phyloP scores from a whole-genome alignment of 164 flowering plant species.

The Umbellularia californica region DNA sequence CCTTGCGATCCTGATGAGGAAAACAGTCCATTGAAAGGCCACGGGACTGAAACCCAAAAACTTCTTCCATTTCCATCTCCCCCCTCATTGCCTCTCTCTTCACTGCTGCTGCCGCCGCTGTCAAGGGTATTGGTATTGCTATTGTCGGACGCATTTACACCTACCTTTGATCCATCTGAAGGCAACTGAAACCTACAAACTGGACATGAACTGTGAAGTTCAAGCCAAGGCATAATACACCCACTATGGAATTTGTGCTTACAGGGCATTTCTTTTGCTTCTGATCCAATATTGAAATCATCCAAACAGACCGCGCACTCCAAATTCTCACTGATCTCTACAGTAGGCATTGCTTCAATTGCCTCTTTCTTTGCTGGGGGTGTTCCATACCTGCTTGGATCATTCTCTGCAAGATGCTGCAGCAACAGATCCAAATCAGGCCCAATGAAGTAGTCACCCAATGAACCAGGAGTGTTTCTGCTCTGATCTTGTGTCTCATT shows the following conservation, averaged over 20 bases:
- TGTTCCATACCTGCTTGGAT: constrained; percentile 80
- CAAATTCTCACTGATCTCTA: constrained; percentile 36
- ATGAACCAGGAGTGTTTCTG: constrained; percentile 33
- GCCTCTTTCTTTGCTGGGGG: constrained; percentile 85
- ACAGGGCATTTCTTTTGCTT: constrained; percentile 88
- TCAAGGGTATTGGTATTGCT: constrained; percentile 11
- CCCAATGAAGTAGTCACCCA: constrained; percentile 75
- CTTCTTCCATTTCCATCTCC: constrained; percentile 43
- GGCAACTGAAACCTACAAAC: constrained; percentile 82
- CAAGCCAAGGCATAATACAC: constrained; percentile 78
- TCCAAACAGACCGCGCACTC: constrained; percentile 81
- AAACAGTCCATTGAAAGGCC: constrained; percentile 61
- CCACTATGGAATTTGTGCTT: constrained; percentile 72
- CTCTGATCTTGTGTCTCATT: constrained; percentile 14
- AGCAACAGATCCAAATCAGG: constrained; percentile 68
- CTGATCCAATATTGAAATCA: constrained; percentile 59
- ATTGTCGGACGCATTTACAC: constrained; percentile 24
- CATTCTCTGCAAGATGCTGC: constrained; percentile 89
- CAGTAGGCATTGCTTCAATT: constrained; percentile 69
- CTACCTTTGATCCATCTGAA: constrained; percentile 46
- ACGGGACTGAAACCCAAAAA: constrained; percentile 40
- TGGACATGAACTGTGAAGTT: constrained; percentile 88
- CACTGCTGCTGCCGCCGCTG: constrained; percentile 7
- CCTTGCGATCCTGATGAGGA: constrained; percentile 40
- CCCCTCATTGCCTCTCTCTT: constrained; percentile 14